Conservation (phyloP, 2,329 filamentous ascomycete species). For the Trichoderma citrinoviride region DNA sequence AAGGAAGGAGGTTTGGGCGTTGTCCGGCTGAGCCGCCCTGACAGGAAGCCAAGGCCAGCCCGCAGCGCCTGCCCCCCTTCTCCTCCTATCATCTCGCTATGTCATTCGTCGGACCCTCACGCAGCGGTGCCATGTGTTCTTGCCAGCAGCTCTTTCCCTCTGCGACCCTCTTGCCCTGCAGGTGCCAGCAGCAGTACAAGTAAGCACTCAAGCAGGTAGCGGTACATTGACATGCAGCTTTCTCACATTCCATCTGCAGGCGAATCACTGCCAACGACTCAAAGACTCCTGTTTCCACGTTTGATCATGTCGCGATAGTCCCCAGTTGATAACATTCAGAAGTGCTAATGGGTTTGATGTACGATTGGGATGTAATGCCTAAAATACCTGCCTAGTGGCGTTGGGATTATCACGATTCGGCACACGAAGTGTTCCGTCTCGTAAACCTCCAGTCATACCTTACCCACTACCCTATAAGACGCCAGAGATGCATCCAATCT, state of each 20-base stretch:
- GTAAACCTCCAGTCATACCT: no score
- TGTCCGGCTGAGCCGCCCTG: conserved; percentile 21
- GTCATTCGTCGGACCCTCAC: background rate
- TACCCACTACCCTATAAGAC: no score
- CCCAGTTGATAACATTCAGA: background rate
- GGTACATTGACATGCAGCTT: background rate
- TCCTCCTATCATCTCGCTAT: background rate
- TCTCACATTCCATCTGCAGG: no score
- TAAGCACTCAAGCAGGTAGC: conserved; percentile 10
- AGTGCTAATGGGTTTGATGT: background rate
- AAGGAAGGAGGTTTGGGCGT: background rate
- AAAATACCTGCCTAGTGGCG: no score
- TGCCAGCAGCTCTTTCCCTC: background rate
- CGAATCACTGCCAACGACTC: no score
- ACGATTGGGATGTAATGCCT: background rate
- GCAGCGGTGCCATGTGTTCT: conserved; percentile 15
- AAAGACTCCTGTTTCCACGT: no score
- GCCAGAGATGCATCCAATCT: no score
- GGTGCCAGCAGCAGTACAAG: background rate
- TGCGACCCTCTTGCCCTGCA: background rate
- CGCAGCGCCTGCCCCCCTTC: conserved; percentile 1
- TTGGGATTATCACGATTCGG: no score
- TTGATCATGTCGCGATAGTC: no score
- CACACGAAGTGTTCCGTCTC: no score
- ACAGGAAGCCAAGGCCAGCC: conserved; percentile 14